phyloP scores from a whole-genome alignment of 495 filamentous ascomycete species.

The Neurospora hispaniola region DNA sequence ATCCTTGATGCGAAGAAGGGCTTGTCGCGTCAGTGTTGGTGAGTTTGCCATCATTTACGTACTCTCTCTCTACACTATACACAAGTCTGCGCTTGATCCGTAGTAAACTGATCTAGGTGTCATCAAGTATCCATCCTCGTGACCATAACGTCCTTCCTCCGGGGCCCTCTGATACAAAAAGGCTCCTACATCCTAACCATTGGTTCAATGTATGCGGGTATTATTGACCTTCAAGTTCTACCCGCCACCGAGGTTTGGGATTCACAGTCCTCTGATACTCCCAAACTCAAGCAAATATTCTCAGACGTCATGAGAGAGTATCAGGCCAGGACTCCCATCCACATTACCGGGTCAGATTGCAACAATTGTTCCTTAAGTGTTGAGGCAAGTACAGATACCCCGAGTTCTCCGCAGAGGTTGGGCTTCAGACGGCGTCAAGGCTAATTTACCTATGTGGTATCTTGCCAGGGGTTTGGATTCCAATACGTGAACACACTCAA shows the following conservation, averaged over 20 bases:
- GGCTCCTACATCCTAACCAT: neutral
- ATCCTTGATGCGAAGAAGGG: neutral
- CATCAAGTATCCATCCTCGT: neutral
- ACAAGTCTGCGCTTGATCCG: no score
- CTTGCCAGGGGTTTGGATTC: no score
- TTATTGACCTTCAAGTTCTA: neutral
- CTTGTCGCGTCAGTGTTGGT: neutral
- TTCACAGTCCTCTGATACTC: neutral
- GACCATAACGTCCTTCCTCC: neutral
- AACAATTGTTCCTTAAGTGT: neutral
- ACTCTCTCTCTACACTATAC: no score
- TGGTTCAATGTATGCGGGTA: no score
- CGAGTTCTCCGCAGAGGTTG: no score
- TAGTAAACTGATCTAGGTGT: neutral
- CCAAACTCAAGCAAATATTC: neutral
- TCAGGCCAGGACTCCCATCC: neutral
- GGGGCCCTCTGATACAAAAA: neutral
- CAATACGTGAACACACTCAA: no score
- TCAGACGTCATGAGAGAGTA: neutral
- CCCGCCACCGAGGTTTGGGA: neutral
- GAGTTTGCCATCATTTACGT: neutral
- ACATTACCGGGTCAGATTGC: neutral
- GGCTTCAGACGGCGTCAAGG: no score
- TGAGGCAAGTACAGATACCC: neutral
- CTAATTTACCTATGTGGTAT: no score